phyloP scores from a whole-genome alignment of 75 land plant genomes.

The Selaginella moellendorffii region DNA sequence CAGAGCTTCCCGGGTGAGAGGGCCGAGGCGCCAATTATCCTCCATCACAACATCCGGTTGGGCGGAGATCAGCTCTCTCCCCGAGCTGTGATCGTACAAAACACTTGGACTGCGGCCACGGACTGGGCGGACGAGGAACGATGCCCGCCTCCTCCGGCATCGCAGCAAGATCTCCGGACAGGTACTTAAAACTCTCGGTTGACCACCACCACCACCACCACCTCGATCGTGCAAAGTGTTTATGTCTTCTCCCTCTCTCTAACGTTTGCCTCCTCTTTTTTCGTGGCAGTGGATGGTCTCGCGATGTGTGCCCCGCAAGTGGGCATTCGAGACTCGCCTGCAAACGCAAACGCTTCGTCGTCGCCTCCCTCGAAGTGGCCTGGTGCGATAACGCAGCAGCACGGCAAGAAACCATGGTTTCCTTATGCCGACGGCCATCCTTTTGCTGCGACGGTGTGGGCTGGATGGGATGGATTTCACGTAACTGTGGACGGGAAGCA shows the following conservation, averaged over 20 bases:
- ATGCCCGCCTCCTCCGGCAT: slow-evolving; percentile 43
- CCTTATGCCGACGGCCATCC: slow-evolving; percentile 69
- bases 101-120: slow-evolving; percentile 61
- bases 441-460: slow-evolving; percentile 71
- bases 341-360: slow-evolving; percentile 32
- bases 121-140: slow-evolving; percentile 93
- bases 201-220: neutral
- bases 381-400: slow-evolving; percentile 10
- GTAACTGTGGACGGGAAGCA: slow-evolving; percentile 95
- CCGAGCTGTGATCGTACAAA: slow-evolving; percentile 83
- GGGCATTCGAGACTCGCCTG: slow-evolving; percentile 5
- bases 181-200: neutral
- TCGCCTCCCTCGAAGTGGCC: slow-evolving; percentile 10
- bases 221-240: neutral
- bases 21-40: slow-evolving; percentile 64
- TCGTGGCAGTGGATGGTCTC: slow-evolving; percentile 1
- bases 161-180: neutral
- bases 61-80: slow-evolving; percentile 73
- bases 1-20: slow-evolving; percentile 51
- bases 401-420: slow-evolving; percentile 46
- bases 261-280: neutral
- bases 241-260: neutral
- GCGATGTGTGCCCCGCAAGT: neutral
- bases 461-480: slow-evolving; percentile 77
- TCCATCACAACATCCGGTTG: slow-evolving; percentile 83